These are phyloP conservation scores for Quercus alba DNA, from an alignment of 306 rosid species.

Conservation along the genomic window DNA sequence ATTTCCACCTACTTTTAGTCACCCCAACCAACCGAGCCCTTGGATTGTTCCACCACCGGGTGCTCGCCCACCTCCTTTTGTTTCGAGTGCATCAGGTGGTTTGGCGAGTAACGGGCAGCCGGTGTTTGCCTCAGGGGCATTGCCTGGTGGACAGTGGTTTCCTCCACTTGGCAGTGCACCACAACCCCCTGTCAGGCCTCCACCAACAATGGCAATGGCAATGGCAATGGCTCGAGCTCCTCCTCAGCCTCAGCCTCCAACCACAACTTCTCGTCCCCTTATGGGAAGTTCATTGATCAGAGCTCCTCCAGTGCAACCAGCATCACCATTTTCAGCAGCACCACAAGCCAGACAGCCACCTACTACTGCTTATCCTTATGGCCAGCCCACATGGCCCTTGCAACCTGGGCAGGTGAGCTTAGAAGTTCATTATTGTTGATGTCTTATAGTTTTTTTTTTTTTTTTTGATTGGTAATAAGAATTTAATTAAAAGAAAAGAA, in stretches of 20 bases:
- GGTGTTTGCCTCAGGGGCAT: slow-evolving; percentile 38
- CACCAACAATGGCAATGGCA: slow-evolving; percentile 27
- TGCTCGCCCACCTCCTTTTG: slow-evolving; percentile 40
- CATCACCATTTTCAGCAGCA: slow-evolving; percentile 52
- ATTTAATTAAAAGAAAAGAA: too few relatives aligned
- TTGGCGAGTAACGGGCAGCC: slow-evolving; percentile 80
- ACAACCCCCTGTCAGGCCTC: slow-evolving; percentile 58
- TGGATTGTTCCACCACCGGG: slow-evolving; percentile 33
- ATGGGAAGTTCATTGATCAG: slow-evolving; percentile 17
- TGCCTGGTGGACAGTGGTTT: slow-evolving; percentile 56
- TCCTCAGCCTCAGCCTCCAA: slow-evolving; percentile 26
- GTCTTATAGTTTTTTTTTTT: too few relatives aligned
- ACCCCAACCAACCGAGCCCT: slow-evolving; percentile 26
- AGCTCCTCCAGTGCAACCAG: slow-evolving; percentile 59
- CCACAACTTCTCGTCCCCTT: background rate
- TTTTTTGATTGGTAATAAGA: background rate
- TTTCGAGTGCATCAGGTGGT: slow-evolving; percentile 40
- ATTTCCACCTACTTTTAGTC: slow-evolving; percentile 26
- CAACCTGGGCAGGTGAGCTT: slow-evolving; percentile 71
- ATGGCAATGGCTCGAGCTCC: slow-evolving; percentile 18
- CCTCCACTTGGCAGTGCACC: slow-evolving; percentile 39
- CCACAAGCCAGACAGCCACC: slow-evolving; percentile 55
- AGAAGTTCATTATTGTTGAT: too few relatives aligned
- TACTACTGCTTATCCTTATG: slow-evolving; percentile 51
- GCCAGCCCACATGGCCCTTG: slow-evolving; percentile 69